Evolutionary conservation across 306 rosid species (phyloP), one percentile per base, ranked within the genome.

Genomic region (Dryas drummondii): DNA sequence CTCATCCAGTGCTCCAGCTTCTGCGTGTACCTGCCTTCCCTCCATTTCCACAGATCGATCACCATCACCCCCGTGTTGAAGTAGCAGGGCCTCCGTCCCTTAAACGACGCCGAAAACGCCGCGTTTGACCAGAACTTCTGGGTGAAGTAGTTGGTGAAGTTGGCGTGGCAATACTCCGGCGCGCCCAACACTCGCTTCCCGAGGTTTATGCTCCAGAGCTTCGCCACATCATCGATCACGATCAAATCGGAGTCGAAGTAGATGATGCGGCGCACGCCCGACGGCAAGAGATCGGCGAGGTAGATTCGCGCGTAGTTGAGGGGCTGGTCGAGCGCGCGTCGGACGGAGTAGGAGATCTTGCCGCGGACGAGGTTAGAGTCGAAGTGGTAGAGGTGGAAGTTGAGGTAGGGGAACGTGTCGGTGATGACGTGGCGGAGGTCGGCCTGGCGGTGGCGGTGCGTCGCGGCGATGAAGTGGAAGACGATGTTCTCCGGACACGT

Each of bases 31-130:
- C 17, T 68, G 0, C 98, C 97, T 37, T 87, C 89, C 53, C 98
- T 84, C 98, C 98, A 93, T 58, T 85, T 91, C 85, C 77, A 72
- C 47, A 93, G 70, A 80, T 93, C 97, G 63, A 93, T 93, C 66
- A 93, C 98, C 98, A 93, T 93, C 17, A 93, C 98, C 3, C 98
- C 98, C 0, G 97, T 93, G 88, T 93, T 93, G 86, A 93, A 93
- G 49, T 93, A 93, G 57, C 96, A 93, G 6, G 97, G 81, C 5
- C 11, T 81, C 44, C 91, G 86, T 4, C 91, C 87, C 47, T 53
- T 17, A 65, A 93, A 78, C 82, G 85, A 79, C 79, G 88, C 82
- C 79, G 93, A 82, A 37, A 85, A 79, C 3, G 1, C 37, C 62
- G 88, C 80, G 64, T 85, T 85, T 4, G 88, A 83, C 98, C 97